Conservation (phyloP, 2,329 filamentous ascomycete genomes). For the Colletotrichum truncatum region DNA sequence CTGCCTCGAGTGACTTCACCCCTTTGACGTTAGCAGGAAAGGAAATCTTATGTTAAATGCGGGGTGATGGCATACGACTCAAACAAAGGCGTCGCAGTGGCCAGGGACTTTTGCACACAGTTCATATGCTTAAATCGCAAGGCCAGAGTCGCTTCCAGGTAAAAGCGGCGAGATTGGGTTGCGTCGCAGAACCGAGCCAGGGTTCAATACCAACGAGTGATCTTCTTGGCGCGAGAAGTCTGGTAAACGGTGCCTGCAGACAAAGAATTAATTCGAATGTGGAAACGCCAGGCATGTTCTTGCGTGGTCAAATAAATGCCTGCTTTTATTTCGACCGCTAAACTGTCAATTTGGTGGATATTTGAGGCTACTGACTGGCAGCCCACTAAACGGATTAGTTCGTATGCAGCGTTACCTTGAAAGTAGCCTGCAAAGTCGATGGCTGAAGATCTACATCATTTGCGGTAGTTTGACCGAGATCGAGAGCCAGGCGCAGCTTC, state of each 20-base stretch:
- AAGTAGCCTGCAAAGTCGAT: not conserved
- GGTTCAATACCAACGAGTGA: not conserved
- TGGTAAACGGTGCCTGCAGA: not conserved
- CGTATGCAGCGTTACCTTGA: not conserved
- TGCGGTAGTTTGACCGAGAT: not conserved
- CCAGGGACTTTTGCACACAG: not conserved
- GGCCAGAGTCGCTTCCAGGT: not conserved
- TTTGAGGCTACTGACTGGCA: not conserved
- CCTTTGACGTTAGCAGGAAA: not conserved
- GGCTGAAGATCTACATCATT: not conserved
- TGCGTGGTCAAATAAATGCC: no score
- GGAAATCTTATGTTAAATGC: not conserved
- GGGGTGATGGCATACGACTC: not conserved
- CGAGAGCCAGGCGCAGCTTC: not conserved
- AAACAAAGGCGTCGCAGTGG: not conserved
- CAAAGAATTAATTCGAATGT: no score
- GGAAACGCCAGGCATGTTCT: no score
- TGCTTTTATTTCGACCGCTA: no score
- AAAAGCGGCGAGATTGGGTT: slow-evolving; percentile 1
- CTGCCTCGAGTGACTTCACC: no score
- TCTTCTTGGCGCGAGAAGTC: not conserved
- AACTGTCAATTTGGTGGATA: not conserved
- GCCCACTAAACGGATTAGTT: not conserved
- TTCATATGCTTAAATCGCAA: not conserved
- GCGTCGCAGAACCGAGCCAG: not conserved